Evolutionary conservation across 202 grass and related monocot species (phyloP).

Genomic region (Hordeum pubiflorum): DNA sequence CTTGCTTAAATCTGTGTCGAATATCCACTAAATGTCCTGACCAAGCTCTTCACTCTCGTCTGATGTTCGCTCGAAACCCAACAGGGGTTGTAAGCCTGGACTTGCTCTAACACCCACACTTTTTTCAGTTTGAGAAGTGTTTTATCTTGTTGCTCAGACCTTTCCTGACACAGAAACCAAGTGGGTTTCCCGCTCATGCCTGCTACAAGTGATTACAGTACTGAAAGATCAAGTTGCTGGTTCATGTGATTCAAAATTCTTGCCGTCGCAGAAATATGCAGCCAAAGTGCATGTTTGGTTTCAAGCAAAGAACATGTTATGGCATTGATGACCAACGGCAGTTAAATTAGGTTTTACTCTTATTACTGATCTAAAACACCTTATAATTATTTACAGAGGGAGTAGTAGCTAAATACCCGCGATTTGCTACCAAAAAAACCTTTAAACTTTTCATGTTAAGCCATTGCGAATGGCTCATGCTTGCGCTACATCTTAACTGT

Average conservation of each 20-base stretch:
- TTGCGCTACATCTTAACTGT: neutral
- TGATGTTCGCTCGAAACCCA: neutral
- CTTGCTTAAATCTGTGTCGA: neutral
- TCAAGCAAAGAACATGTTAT: neutral
- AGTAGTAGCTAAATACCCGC: neutral
- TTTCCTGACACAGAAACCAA: neutral
- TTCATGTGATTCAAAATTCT: neutral
- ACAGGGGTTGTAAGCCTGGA: too few species aligned
- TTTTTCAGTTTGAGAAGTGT: neutral
- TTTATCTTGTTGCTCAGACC: neutral
- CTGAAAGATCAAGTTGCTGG: neutral
- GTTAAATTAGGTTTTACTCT: neutral
- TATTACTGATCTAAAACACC: too few species aligned
- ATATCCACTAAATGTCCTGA: neutral
- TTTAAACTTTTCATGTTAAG: neutral
- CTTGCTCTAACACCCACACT: too few species aligned
- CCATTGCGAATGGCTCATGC: neutral
- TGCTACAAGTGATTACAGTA: neutral
- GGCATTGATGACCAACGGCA: neutral
- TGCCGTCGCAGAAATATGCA: neutral
- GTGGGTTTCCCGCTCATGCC: neutral
- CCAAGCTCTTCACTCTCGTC: neutral
- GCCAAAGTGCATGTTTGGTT: neutral
- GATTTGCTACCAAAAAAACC: neutral
- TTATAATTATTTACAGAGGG: too few species aligned